Percentiles rank a stretch among this genome's conserved stretches.
These are phyloP conservation scores for Kurtzmaniella quercitrusa DNA, from an alignment of 1,139 yeast species.

Conservation along the genomic window DNA sequence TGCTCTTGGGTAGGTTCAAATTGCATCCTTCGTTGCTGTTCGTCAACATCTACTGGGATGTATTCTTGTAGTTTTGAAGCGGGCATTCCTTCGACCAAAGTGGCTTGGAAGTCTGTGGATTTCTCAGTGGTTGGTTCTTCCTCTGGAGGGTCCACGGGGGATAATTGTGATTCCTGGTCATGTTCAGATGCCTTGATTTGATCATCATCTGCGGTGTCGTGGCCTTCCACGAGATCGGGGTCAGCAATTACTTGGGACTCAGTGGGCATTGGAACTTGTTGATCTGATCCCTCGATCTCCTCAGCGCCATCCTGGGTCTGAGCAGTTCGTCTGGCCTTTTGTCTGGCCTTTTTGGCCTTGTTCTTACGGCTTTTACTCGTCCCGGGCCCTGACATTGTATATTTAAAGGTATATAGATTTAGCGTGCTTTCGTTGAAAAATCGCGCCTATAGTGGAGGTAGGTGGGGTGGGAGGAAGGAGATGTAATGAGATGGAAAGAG, in stretches of 20 bases:
- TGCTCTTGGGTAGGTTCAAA: constrained; percentile 13
- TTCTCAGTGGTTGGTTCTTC: background rate
- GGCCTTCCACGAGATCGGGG: background rate
- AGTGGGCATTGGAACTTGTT: background rate
- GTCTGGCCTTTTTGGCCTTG: constrained; percentile 7
- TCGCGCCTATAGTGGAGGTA: no score
- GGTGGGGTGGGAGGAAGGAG: no score
- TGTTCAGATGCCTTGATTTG: background rate
- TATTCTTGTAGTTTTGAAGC: constrained; percentile 13
- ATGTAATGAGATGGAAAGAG: no score
- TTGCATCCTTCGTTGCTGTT: constrained; percentile 3
- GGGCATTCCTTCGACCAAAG: constrained; percentile 13
- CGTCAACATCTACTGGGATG: constrained; percentile 10
- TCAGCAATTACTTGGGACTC: constrained; percentile 2
- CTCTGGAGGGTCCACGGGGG: background rate
- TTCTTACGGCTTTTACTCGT: constrained; percentile 4
- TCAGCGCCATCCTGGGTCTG: constrained; percentile 2
- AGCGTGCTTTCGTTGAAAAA: background rate
- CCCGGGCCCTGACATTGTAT: constrained; percentile 1
- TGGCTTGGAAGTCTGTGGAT: constrained; percentile 7
- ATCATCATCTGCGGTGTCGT: background rate
- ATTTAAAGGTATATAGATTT: background rate
- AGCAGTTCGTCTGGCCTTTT: constrained; percentile 3
- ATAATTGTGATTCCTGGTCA: background rate
- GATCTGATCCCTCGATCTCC: background rate